Evolutionary conservation across 2,329 filamentous ascomycete genomes (phyloP).

Genomic region (Aureobasidium lini): DNA sequence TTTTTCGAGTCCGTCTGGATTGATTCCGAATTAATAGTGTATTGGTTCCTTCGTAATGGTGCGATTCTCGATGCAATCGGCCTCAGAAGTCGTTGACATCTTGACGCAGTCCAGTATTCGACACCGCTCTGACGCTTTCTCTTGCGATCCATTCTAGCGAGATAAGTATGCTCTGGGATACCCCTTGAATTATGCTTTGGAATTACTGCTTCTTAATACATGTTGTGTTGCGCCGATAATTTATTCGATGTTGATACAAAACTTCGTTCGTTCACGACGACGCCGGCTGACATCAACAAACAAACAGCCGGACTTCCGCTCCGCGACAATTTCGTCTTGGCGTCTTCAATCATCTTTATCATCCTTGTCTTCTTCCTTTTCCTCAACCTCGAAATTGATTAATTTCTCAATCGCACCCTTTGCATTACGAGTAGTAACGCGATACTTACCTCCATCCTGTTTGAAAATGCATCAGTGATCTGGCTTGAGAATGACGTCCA

Average conservation of each 20-base stretch:
- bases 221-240: neutral
- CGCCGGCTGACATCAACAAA: neutral
- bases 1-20: neutral
- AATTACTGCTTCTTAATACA: neutral
- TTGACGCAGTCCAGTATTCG: constrained; percentile 32
- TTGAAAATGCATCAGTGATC: neutral
- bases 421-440: constrained; percentile 46
- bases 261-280: neutral
- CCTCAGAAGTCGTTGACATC: constrained; percentile 36
- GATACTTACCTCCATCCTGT: constrained; percentile 66
- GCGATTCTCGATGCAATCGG: constrained; percentile 35
- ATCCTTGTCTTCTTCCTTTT: constrained; percentile 19
- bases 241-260: neutral
- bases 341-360: constrained; percentile 17
- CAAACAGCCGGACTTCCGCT: neutral
- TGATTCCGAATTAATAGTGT: neutral
- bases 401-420: constrained; percentile 41
- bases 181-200: neutral
- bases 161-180: neutral
- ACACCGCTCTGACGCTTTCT: constrained; percentile 9
- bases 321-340: neutral
- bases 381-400: constrained; percentile 39
- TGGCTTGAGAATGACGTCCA: neutral
- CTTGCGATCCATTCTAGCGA: constrained; percentile 5
- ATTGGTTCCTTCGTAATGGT: constrained; percentile 29